Percentiles rank a stretch among this genome's conserved stretches.
phyloP scores from a whole-genome alignment of 176 grass and related monocot species.

The Bolboschoenus planiculmis region DNA sequence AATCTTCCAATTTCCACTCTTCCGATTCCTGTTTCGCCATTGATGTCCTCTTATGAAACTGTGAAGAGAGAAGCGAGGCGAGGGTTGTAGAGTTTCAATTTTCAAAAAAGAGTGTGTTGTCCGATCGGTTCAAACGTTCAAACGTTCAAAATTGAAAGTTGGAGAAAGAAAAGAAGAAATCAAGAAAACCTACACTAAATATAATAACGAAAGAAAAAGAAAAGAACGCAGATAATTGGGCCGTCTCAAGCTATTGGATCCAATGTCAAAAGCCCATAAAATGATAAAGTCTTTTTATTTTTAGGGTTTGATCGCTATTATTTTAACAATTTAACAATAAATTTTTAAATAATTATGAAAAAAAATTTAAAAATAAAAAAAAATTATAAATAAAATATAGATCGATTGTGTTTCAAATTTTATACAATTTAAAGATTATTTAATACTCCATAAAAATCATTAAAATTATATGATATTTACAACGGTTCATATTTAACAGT shows the following conservation, averaged over 20 bases:
- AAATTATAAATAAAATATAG: too few relatives aligned
- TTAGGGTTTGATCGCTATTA: too few relatives aligned
- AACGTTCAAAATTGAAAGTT: neutral
- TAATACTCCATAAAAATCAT: too few relatives aligned
- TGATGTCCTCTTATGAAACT: neutral
- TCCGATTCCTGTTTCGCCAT: conserved; percentile 15
- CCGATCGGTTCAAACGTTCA: neutral
- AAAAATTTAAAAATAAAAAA: too few relatives aligned
- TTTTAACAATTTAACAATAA: too few relatives aligned
- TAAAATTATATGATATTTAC: too few relatives aligned
- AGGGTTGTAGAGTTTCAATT: neutral
- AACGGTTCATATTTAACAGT: too few relatives aligned
- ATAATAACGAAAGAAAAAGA: neutral
- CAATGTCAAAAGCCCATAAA: neutral
- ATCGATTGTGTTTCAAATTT: too few relatives aligned
- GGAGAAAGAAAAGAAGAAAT: neutral
- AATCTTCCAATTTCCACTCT: conserved; percentile 65
- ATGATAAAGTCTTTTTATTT: too few relatives aligned
- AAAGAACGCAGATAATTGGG: neutral
- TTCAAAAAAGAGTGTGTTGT: neutral
- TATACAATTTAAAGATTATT: too few relatives aligned
- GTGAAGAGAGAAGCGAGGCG: neutral
- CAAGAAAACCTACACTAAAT: neutral
- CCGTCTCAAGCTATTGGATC: neutral
- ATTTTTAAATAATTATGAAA: too few relatives aligned